Evolutionary conservation across 345 rosid genomes (phyloP), one percentile per base, ranked within the genome.

Genomic region (Reutealis trisperma): DNA sequence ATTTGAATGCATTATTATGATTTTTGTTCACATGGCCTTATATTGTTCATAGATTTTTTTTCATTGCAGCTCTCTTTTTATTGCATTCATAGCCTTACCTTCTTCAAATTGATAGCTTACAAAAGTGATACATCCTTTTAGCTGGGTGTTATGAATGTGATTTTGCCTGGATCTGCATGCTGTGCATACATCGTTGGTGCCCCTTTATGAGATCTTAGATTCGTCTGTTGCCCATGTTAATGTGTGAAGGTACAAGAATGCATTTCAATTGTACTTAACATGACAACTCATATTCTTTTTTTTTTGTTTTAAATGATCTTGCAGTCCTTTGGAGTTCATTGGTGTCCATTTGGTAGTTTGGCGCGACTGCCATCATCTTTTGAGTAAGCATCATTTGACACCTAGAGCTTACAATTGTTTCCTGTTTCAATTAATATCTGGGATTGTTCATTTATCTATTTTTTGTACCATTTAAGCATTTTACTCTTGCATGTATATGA

Each of bases 271-370:
- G 42, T 70, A 67, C 32, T 71, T 69, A 69, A 59, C 58, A 27
- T 71, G 2, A 55, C 30, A 37, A 42, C 61, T 76, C 44, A 67
- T 79, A 21, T 75, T 1, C 1, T 0, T 27, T 77, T 66, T 16
- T 70, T 80, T 41, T 64, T 32, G 70, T 78, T 68, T 63, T 60
- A 63, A 75, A 77, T 74, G 79, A 47, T 77, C 75, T 86, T 90
- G 88, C 88, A 94, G 98, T 88, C 98, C 30, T 87, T 91, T 79
- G 98, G 98, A 79, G 88, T 91, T 79, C 98, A 94, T 77, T 94
- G 97, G 96, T 94, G 98, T 78, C 98, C 98, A 41, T 94, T 88
- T 85, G 94, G 93, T 72, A 90, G 90, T 79, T 77, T 93, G 81
- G 84, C 98, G 1, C 90, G 91, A 78, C 85, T 86, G 64, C 92